phyloP scores from a whole-genome alignment of 192 early-diverging fungal genomes.

The Paraglomus brasilianum region DNA sequence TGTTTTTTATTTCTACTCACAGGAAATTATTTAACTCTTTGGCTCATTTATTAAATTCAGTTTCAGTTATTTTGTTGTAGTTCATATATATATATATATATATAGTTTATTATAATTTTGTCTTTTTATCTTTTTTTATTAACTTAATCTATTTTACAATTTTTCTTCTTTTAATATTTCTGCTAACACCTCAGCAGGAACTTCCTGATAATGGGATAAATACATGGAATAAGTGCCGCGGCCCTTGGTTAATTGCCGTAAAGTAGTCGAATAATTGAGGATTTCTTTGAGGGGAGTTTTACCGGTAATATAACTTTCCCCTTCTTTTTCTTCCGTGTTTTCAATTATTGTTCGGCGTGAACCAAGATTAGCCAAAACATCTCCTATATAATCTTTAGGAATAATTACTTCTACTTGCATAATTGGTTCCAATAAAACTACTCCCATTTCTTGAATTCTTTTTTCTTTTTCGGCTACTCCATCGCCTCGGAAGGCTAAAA shows the following conservation, averaged over 20 bases:
- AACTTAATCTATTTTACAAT: background rate
- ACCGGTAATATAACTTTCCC: background rate
- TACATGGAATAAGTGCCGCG: constrained; percentile 2
- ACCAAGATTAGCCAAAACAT: constrained; percentile 17
- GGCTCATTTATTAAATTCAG: no score
- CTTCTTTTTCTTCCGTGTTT: constrained; percentile 5
- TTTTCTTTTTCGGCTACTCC: constrained; percentile 13
- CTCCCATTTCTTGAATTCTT: constrained; percentile 14
- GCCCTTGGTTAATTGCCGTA: constrained; percentile 5
- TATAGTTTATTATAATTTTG: background rate
- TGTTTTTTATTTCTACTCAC: no score
- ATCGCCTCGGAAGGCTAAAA: constrained; percentile 16
- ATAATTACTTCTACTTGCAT: constrained; percentile 21
- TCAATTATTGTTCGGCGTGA: constrained; percentile 10
- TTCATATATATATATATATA: background rate
- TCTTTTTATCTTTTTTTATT: no score
- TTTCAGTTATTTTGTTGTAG: no score
- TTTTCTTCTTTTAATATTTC: constrained; percentile 23
- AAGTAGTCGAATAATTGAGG: background rate
- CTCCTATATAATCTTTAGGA: constrained; percentile 20
- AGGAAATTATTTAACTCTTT: no score
- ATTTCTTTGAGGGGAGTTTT: constrained; percentile 5
- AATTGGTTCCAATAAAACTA: constrained; percentile 25
- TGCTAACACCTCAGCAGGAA: background rate
- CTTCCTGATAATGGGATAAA: constrained; percentile 16